Percentiles rank a stretch among this genome's conserved stretches.
phyloP scores from a whole-genome alignment of 2,329 filamentous ascomycete genomes.

The Aureobasidium leucospermi region DNA sequence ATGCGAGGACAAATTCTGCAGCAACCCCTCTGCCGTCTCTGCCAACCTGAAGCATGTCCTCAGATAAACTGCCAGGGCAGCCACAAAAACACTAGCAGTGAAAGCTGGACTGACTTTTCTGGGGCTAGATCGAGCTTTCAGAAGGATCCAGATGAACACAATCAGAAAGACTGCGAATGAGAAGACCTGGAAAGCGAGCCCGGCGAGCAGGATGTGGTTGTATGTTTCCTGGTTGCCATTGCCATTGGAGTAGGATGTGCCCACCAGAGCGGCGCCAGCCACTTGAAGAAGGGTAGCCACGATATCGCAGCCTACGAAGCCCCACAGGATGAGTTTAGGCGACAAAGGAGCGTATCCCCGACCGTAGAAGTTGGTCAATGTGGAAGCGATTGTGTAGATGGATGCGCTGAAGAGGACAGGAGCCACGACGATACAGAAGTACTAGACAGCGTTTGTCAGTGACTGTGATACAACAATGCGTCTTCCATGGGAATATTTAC shows the following conservation, averaged over 20 bases:
- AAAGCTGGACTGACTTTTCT: constrained; percentile 30
- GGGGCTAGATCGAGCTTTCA: background rate
- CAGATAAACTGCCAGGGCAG: constrained; percentile 45
- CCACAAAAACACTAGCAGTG: constrained; percentile 34
- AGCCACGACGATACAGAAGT: constrained; percentile 55
- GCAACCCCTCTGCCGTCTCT: constrained; percentile 46
- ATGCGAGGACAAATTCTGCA: constrained; percentile 39
- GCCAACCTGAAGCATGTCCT: constrained; percentile 48
- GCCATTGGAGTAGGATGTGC: constrained; percentile 40
- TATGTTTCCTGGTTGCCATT: constrained; percentile 41
- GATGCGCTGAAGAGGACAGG: constrained; percentile 52
- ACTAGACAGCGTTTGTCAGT: constrained; percentile 26
- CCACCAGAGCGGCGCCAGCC: constrained; percentile 48
- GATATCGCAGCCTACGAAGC: constrained; percentile 50
- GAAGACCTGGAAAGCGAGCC: constrained; percentile 49
- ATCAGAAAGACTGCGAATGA: constrained; percentile 43
- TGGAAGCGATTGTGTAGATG: constrained; percentile 49
- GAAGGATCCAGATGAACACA: background rate
- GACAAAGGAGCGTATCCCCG: constrained; percentile 38
- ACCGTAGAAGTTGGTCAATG: constrained; percentile 42
- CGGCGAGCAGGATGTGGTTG: constrained; percentile 51
- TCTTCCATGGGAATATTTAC: background rate
- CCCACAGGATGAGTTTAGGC: constrained; percentile 43
- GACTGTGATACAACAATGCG: background rate
- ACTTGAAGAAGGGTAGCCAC: constrained; percentile 49